Evolutionary conservation across 2,329 filamentous ascomycete species (phyloP), one percentile per base, ranked within the genome.

Genomic region (Eutypella sp.): DNA sequence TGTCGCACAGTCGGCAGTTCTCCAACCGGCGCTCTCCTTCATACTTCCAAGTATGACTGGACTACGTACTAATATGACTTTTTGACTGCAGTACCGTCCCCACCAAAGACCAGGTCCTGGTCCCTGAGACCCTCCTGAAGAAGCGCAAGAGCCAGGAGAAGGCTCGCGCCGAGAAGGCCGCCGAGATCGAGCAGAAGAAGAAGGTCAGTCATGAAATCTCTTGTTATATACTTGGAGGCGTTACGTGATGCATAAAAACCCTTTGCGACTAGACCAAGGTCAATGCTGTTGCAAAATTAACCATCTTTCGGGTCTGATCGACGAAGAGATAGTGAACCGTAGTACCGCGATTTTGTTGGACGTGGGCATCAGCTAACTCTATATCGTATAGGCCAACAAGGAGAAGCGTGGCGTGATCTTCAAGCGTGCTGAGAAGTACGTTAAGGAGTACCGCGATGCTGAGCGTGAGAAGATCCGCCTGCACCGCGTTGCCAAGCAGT

Each of bases 121-220:
- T 97, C 70, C 93, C 93, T 63, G 93, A 99, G 89, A 99, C 93
- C 66, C 89, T 99, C 68, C 84, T 99, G 74, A 99, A 99, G 88
- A 99, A 99, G 89, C 89, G 93, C 81, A 99, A 99, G 90, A 89
- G 84, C 74, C 92, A 96, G 79, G 93, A 99, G 85, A 96, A 96
- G 85, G 90, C 91, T 72, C 88, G 91, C 73, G 91, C 93, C 73
- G 88, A 92, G 76, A 86, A 85, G 71, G 74, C 80, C 61, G 81
- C 87, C 58, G 87, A 88, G 66, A 72, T 83, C 59, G 81, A 90
- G 75, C 87, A 95, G 81, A 87, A 84, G 75, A 93, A 93, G 80
- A 81, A 89, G 80, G 93, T 97, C 72, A 72, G 89, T 82, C 55
- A n/a, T 49, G 34, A 40, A 45, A 48, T 41, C 50, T 40, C 50